A percentile compares a stretch with the other conserved stretches of the same genome.
Conservation (phyloP, 2,329 filamentous ascomycete genomes). For the Paramyrothecium sp. region DNA sequence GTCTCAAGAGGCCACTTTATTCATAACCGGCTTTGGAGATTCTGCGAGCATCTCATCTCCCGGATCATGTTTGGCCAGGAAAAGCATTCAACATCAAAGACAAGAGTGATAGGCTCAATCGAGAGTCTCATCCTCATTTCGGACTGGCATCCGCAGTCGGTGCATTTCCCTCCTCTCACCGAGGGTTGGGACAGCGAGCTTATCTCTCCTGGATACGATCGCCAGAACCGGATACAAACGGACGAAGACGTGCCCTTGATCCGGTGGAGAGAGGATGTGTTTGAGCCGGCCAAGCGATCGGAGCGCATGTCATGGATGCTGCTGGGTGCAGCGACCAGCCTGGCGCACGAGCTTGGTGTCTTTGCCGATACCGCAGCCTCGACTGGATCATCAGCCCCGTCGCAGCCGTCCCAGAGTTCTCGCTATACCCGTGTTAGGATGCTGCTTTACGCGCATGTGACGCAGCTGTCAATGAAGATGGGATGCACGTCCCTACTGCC, state of each 20-base stretch:
- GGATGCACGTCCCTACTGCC: slow-evolving; percentile 10
- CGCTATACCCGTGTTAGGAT: slow-evolving; percentile 2
- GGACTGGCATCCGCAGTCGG: slow-evolving; percentile 18
- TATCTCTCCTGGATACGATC: slow-evolving; percentile 16
- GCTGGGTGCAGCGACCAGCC: slow-evolving; percentile 15
- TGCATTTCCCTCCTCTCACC: slow-evolving; percentile 18
- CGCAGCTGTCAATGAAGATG: slow-evolving; percentile 10
- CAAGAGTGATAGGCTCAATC: slow-evolving; percentile 14
- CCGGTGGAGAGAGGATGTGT: slow-evolving; percentile 20
- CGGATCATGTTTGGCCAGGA: slow-evolving; percentile 16
- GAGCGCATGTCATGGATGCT: slow-evolving; percentile 26
- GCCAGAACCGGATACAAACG: slow-evolving; percentile 10
- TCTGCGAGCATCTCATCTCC: slow-evolving; percentile 16
- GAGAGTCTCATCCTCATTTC: slow-evolving; percentile 19
- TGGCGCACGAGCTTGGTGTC: slow-evolving; percentile 17
- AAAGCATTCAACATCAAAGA: slow-evolving; percentile 16
- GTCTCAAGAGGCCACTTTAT: slow-evolving; percentile 15
- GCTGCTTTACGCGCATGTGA: slow-evolving; percentile 16
- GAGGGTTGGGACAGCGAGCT: slow-evolving; percentile 18
- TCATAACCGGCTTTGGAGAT: slow-evolving; percentile 15
- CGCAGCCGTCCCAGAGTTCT: slow-evolving; percentile 5
- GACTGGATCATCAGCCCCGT: neutral
- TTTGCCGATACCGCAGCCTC: slow-evolving; percentile 4
- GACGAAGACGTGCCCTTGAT: slow-evolving; percentile 17
- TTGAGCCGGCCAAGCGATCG: slow-evolving; percentile 19